Base-by-base conservation (phyloP, 495 filamentous ascomycete species). In the Lophiotrema nucula region DNA sequence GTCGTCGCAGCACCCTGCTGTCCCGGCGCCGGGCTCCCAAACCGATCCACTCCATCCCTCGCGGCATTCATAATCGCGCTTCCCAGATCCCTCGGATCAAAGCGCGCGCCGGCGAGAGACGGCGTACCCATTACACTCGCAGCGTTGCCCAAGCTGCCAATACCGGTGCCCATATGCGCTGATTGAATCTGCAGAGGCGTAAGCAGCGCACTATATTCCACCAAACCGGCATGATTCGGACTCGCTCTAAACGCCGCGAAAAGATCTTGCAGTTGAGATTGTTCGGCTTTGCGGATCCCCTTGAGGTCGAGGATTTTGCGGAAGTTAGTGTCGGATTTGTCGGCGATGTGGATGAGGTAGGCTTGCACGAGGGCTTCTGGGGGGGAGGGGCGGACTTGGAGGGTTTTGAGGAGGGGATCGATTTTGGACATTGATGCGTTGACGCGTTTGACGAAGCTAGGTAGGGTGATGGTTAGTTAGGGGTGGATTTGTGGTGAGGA, bases 301-400 rank as follows among this genome's bases (percentile, higher is more conserved):
- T 96, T 95, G 59, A 96, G 80, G 44, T 98, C 93, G 33, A 98
- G 86, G 56, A 98, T 88, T 73, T 96, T 96, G 60, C 87, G 84
- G 83, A 98, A 98, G 76, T 98, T 98, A 58, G 86, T 81, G 69
- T 97, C 89, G 70, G 86, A 91, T 45, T 83, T 81, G 75, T 96
- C 91, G 65, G 85, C 89, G 61, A 97, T 91, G 73, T 96, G 89
- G 69, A 95, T 89, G 27, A 97, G 83, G 72, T 98, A 98, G 43
- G 92, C 95, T 74, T 97, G 93, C 2, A 97, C 90, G 25, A 98
- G 85, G 4, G 89, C 93, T 75, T 98, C 93, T 1, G 91, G 83
- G 1, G 93, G 95, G 11, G 84, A 88, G 21, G 91, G 85, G 15
- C 90, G 89, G 19, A 98, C 95, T 74, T 98, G 93, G 6, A 98